phyloP scores from a whole-genome alignment of 2,329 filamentous ascomycete species.

The Colletotrichum acutatum region DNA sequence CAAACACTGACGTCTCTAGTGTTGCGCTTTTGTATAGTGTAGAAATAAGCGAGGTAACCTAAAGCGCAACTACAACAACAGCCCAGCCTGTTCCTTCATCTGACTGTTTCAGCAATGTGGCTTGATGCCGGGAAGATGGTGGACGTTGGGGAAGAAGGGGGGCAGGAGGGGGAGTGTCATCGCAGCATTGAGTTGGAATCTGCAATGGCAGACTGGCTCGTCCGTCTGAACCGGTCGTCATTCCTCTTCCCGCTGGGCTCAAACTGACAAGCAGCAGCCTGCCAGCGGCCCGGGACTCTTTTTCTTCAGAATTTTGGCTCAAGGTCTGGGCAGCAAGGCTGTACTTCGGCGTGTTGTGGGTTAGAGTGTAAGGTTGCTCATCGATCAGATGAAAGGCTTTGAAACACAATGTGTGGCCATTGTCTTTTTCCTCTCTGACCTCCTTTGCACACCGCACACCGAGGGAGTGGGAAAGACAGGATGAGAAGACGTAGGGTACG shows the following conservation, averaged over 20 bases:
- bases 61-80: background rate
- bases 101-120: slow-evolving; percentile 25
- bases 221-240: slow-evolving; percentile 28
- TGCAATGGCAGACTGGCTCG: slow-evolving; percentile 12
- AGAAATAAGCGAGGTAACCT: background rate
- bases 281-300: background rate
- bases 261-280: background rate
- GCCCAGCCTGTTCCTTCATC: slow-evolving; percentile 6
- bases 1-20: slow-evolving; percentile 28
- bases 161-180: background rate
- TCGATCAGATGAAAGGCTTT: slow-evolving; percentile 25
- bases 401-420: slow-evolving; percentile 22
- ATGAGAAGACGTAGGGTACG: background rate
- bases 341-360: background rate
- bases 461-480: slow-evolving; percentile 2
- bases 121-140: slow-evolving; percentile 3
- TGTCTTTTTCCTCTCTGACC: background rate
- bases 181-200: background rate
- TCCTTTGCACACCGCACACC: background rate
- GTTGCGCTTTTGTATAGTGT: background rate
- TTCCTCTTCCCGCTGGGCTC: background rate
- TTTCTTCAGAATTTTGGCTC: background rate
- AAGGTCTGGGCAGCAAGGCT: background rate
- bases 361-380: background rate
- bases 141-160: background rate